Percentiles rank a stretch among this genome's conserved stretches.
phyloP scores from a whole-genome alignment of 2,329 filamentous ascomycete genomes.

The Saccharata proteae region DNA sequence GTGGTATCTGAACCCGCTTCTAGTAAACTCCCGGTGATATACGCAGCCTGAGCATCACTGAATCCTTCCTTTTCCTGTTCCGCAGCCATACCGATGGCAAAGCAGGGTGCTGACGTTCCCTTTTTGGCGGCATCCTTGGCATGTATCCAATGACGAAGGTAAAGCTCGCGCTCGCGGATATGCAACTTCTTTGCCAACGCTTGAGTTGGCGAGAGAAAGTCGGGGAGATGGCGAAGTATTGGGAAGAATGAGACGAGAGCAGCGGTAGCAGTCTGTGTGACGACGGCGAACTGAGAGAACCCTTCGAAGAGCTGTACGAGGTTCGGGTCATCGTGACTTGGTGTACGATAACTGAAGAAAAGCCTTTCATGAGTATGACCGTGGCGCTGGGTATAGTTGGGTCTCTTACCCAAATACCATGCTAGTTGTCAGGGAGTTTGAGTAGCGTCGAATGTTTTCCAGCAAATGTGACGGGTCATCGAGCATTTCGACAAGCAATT shows the following conservation, averaged over 20 bases:
- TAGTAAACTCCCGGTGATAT: conserved; percentile 16
- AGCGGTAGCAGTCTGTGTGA: conserved; percentile 30
- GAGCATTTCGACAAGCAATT: conserved; percentile 40
- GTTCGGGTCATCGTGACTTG: conserved; percentile 28
- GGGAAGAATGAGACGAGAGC: conserved; percentile 37
- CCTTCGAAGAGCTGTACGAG: conserved; percentile 33
- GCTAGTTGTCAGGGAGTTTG: conserved; percentile 36
- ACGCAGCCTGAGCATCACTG: conserved; percentile 15
- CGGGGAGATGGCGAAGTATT: conserved; percentile 27
- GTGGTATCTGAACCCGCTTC: conserved; percentile 22
- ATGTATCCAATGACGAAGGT: conserved; percentile 14
- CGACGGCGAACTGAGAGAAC: conserved; percentile 30
- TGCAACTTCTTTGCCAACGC: conserved; percentile 32
- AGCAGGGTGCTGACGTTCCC: conserved; percentile 13
- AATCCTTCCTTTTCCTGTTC: conserved; percentile 12
- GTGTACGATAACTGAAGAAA: conserved; percentile 19
- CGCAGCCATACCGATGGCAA: conserved; percentile 14
- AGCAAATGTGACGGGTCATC: conserved; percentile 30
- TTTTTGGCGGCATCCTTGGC: conserved; percentile 11
- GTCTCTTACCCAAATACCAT: conserved; percentile 37
- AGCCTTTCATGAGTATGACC: background rate
- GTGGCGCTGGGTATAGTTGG: background rate
- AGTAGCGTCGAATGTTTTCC: conserved; percentile 36
- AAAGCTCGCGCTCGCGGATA: conserved; percentile 26
- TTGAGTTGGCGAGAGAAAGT: conserved; percentile 21